These are phyloP conservation scores for Aspergillus indologenus DNA, from an alignment of 495 filamentous ascomycete genomes.

Conservation along the genomic window DNA sequence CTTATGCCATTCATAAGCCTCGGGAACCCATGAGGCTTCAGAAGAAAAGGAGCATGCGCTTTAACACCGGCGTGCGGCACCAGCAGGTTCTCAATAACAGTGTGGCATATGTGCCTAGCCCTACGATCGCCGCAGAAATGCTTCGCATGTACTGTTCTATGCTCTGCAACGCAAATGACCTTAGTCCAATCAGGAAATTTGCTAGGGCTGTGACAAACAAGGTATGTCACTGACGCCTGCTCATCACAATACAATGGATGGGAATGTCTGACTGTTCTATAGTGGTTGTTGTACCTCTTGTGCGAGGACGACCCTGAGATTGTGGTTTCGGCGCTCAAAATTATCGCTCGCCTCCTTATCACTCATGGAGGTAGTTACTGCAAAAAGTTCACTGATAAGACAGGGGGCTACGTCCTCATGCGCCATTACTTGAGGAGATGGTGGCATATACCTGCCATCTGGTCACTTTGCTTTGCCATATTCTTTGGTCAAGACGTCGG, in stretches of 20 bases:
- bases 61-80: conserved; percentile 30
- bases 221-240: conserved; percentile 49
- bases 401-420: conserved; percentile 82
- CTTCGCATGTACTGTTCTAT: conserved; percentile 79
- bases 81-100: conserved; percentile 23
- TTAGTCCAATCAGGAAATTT: conserved; percentile 73
- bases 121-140: conserved; percentile 68
- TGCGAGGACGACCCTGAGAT: conserved; percentile 83
- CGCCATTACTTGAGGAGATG: conserved; percentile 75
- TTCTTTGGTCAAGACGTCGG: conserved; percentile 81
- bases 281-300: conserved; percentile 95
- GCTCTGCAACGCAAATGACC: conserved; percentile 69
- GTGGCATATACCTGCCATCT: conserved; percentile 83
- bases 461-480: conserved; percentile 87
- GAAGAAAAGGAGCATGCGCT: conserved; percentile 52
- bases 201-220: conserved; percentile 94
- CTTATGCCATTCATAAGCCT: conserved; percentile 79
- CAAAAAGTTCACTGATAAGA: conserved; percentile 79
- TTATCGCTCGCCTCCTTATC: conserved; percentile 81
- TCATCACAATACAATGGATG: not conserved
- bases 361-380: conserved; percentile 75
- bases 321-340: conserved; percentile 76
- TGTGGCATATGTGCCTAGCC: conserved; percentile 31
- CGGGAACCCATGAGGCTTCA: conserved; percentile 40
- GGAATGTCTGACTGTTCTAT: conserved; percentile 7